Base-by-base conservation (phyloP, 108 stramenopile genomes). In the Phaeodactylum tricornutum region DNA sequence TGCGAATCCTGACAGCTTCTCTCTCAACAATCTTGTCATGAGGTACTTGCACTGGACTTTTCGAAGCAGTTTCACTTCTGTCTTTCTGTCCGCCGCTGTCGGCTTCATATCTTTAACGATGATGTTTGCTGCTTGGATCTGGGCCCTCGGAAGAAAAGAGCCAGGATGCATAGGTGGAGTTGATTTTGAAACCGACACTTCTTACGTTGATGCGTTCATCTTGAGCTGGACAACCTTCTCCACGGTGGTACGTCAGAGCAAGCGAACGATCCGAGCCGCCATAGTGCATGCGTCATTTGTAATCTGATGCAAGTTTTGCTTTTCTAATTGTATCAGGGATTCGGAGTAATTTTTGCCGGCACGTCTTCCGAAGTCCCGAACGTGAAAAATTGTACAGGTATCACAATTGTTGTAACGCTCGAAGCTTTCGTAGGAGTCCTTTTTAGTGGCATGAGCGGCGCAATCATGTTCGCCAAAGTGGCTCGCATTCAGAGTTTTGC, bases 401-500 rank as follows among this genome's bases (percentile, higher is more conserved):
- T 82, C 16, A 61, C 46, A 17, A 61, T 76, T 34, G 23, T 87
- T 2, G 47, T 52, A 16, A 64, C 80, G 6, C 16, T 73, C 24
- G 85, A 87, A 43, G 58, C 76, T 24, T 80, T 87, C 52, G 53
- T 74, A 4, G 85, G 85, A 0, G 62, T 87, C 4, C 34, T 87
- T 8, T 78, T 73, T 54, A 75, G 70, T 7, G 67, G 66, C 29
- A 66, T 82, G 34, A 72, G 69, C 29, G 75, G 72, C 28, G 85
- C 78, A 2, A 61, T 87, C 43, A 55, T 82, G n/a, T 79, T 87
- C 62, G 70, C 74, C 20, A 87, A 87, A 55, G 57, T 87, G 29
- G 59, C 76, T 15, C 59, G 85, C 15, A 54, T 81, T n/a, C 43
- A 64, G 15, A 63, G 65, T 44, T 57, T 64, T 12, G 85, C 85